Evolutionary conservation across 2,329 filamentous ascomycete species (phyloP), one percentile per base, ranked within the genome.

Genomic region (Hymenoscyphus infarciens): DNA sequence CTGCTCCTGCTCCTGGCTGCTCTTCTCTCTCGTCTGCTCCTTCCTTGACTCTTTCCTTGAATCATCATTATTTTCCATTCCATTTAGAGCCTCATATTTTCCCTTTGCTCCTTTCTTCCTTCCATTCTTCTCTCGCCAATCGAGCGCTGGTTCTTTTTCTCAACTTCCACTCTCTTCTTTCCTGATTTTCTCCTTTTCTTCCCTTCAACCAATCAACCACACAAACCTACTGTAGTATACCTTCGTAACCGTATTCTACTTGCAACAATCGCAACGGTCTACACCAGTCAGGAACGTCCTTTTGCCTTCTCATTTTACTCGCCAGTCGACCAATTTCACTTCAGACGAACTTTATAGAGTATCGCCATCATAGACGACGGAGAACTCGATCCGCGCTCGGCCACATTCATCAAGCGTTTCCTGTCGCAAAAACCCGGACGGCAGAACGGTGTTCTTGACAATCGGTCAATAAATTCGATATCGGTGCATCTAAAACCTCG

Each of bases 391-490:
- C 53, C 58, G 63, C 63, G 67, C 66, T 70, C 66, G 67, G 67
- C 57, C 63, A 22, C 22, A 38, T 57, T 64, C 55, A 63, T 65
- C 68, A 58, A 61, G 67, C 67, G 59, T 35, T 33, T 67, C 61
- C 42, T 63, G 67, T 70, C 63, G 62, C 68, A 64, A 67, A 67
- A 64, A 62, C 35, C 61, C 5, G n/a, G n/a, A n/a, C 6, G 16
- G 39, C 39, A n/a, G 39, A 42, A n/a, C 16, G n/a, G 7, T 8
- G 16, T 42, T 42, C 39, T 42, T 19, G 16, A 42, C 4, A n/a
- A n/a, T 56, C 59, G 56, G 54, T 38, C 60, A 56, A 64, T 56
- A 59, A 35, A 10, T 54, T 45, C 56, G n/a, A 31, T 29, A 61
- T 52, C 64, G 52, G 63, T 60, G 38, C n/a, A 60, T 63, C 65